Conservation (phyloP, 2,329 filamentous ascomycete species). For the Venturia pyrina region DNA sequence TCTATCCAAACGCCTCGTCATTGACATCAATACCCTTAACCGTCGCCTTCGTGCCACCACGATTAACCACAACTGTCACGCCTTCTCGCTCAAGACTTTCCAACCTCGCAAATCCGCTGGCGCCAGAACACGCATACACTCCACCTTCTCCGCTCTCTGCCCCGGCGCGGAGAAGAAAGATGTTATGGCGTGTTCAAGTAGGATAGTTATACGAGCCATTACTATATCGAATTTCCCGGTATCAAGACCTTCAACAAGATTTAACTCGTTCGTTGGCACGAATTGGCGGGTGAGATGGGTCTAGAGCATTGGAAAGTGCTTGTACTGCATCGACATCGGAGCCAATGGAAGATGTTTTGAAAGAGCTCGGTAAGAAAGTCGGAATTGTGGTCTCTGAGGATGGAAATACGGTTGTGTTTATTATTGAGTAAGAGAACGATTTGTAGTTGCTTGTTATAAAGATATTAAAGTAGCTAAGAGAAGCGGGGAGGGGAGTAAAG, state of each 20-base stretch:
- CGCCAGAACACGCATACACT: not conserved
- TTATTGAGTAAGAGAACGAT: not conserved
- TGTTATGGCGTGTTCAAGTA: not conserved
- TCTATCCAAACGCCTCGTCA: not conserved
- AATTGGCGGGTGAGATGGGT: not conserved
- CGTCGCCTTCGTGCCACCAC: not conserved
- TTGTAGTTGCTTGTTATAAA: not conserved
- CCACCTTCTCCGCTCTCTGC: not conserved
- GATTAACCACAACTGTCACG: not conserved
- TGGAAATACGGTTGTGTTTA: not conserved
- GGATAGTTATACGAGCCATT: not conserved
- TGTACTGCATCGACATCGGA: not conserved
- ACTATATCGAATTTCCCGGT: not conserved
- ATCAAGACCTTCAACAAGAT: not conserved
- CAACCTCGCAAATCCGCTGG: not conserved
- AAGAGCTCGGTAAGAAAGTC: not conserved
- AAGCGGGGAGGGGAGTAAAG: too few relatives aligned
- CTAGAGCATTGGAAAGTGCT: not conserved
- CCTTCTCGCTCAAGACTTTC: not conserved
- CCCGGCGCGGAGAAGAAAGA: not conserved
- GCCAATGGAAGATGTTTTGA: not conserved
- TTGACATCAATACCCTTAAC: not conserved
- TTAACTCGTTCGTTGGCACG: not conserved
- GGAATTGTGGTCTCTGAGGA: not conserved
- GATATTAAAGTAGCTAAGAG: not conserved